Base-by-base conservation (phyloP, 805 yeast species). In the Grigorovia humatica region DNA sequence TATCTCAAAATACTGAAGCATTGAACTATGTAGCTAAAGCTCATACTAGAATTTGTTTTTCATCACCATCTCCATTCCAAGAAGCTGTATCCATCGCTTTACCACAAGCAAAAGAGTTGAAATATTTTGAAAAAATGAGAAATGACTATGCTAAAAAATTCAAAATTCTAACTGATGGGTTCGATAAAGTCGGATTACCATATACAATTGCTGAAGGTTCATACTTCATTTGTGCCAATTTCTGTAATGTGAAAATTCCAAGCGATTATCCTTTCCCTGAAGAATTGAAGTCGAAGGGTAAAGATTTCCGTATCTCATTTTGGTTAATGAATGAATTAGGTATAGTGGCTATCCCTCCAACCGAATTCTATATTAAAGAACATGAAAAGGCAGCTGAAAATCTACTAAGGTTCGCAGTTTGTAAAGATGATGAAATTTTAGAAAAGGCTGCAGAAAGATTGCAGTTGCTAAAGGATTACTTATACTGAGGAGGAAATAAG, bases 321-420 rank as follows among this genome's bases (percentile, higher is more conserved):
- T 93, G 98, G 97, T 75, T 93, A 54, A 88, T 89, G 62, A 83
- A 81, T 64, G 96, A 89, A 65, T 67, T 91, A 52, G 99, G 99
- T 11, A 95, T 93, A 43, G 98, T 93, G 19, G 85, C 96, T 4
- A 93, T 93, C 57, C 99, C 99, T 11, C 98, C 98, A 30, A 85
- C 96, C n/a, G 98, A 91, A 69, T 93, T 93, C 63, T 81, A 87
- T 61, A 77, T 82, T 45, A 78, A 81, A 9, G 81, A 79, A 54
- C 81, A 85, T 57, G 89, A 85, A 35, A 73, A 78, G 51, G 80
- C 83, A 17, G 89, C 91, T 51, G 96, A 90, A 64, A 83, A 87
- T 59, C 79, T 88, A 64, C 73, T 93, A 55, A 81, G 99, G 64
- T 90, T 93, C 67, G 98, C 99, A 15, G 95, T 93, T 18, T 93